Evolutionary conservation across 345 rosid genomes (phyloP).

Genomic region (Nasturtium officinale): DNA sequence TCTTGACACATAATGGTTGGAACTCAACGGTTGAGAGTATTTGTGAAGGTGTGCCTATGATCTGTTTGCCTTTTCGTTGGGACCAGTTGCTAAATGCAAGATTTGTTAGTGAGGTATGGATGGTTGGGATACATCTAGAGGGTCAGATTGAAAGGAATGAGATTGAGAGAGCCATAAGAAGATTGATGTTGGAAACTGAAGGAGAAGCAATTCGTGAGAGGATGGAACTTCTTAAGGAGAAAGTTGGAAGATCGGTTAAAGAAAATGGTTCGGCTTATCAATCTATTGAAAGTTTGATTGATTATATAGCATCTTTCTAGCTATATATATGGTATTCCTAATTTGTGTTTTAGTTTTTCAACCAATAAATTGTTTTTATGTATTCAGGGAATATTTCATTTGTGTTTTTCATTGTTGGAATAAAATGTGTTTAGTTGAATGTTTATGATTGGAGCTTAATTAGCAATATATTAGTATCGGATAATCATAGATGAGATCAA

Average conservation of each 20-base stretch:
- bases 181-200: background rate
- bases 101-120: conserved; percentile 25
- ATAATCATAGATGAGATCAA: too few relatives aligned
- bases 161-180: conserved; percentile 7
- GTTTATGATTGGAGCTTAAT: too few relatives aligned
- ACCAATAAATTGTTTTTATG: too few relatives aligned
- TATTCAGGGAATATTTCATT: too few relatives aligned
- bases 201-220: conserved; percentile 25
- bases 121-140: conserved; percentile 24
- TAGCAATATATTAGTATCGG: too few relatives aligned
- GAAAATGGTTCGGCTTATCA: conserved; percentile 9
- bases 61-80: conserved; percentile 24
- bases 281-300: conserved; percentile 14
- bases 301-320: conserved; percentile 21
- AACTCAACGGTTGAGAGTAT: conserved; percentile 36
- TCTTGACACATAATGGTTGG: conserved; percentile 34
- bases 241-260: conserved; percentile 24
- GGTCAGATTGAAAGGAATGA: conserved; percentile 23
- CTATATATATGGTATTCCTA: background rate
- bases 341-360: too few relatives aligned
- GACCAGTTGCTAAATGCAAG: conserved; percentile 29
- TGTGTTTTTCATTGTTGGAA: too few relatives aligned
- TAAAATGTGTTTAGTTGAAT: too few relatives aligned
- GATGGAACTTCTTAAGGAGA: background rate
- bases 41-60: conserved; percentile 32